Percentiles rank a stretch among this genome's conserved stretches.
Conservation (phyloP, 2,329 filamentous ascomycete species). For the Monilinia aucupariae region DNA sequence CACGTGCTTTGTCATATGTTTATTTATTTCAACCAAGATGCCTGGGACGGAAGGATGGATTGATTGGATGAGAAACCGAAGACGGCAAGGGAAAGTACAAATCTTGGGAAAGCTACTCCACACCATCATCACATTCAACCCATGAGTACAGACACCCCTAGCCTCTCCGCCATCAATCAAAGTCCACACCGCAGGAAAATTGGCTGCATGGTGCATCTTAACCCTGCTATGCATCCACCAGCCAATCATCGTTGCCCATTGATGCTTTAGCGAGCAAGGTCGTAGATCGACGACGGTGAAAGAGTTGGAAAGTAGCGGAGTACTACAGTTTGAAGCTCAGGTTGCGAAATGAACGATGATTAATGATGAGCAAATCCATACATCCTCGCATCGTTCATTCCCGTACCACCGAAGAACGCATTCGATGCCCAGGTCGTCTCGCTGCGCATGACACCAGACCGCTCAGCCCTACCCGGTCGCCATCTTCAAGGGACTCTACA, state of each 20-base stretch:
- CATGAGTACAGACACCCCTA: conserved; percentile 2
- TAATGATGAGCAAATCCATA: neutral
- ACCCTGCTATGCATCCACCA: conserved; percentile 17
- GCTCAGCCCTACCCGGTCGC: conserved; percentile 28
- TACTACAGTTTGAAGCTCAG: neutral
- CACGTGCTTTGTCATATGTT: conserved; percentile 33
- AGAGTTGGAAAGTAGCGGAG: conserved; percentile 12
- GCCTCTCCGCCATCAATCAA: conserved; percentile 18
- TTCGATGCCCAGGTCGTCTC: conserved; percentile 1
- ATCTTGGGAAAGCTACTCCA: conserved; percentile 14
- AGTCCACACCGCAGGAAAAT: conserved; percentile 21
- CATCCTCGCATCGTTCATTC: conserved; percentile 1
- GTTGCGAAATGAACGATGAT: conserved; percentile 2
- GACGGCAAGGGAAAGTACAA: neutral
- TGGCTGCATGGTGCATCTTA: conserved; percentile 11
- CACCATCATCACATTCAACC: conserved; percentile 12
- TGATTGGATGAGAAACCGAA: conserved; percentile 10
- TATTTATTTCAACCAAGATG: conserved; percentile 23
- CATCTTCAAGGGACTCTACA: conserved; percentile 4
- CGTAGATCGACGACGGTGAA: conserved; percentile 20
- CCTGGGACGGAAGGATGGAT: neutral
- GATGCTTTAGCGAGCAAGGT: conserved; percentile 15
- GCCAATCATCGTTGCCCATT: conserved; percentile 14
- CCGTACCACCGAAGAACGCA: conserved; percentile 14
- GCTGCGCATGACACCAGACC: conserved; percentile 19